Evolutionary conservation across 352 stramenopile species (phyloP), one percentile per base, ranked within the genome.

Genomic region (Peronospora belbahrii): DNA sequence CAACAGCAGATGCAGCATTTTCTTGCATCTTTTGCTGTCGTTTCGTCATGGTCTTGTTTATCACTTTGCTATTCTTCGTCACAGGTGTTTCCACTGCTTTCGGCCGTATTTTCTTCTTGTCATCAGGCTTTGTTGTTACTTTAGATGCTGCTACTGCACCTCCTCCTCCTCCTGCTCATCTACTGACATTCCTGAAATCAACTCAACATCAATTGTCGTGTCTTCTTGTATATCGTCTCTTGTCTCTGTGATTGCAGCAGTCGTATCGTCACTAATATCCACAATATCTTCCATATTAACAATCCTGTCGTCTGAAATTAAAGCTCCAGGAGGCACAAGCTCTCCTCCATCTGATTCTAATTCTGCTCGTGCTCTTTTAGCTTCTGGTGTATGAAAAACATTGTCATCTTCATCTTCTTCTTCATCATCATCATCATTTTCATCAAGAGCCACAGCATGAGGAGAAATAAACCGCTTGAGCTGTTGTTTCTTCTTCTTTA

Each of bases 401-500:
- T 65, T 50, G 4, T 51, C 34, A 0, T 67, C 57, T 0, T 67
- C 52, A 34, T 65, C 47, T 10, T 52, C n/a, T 7, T 51, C 40
- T 9, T 53, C 55, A 2, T 57, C 46, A 13, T 52, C 56, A 2
- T 67, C 56, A 7, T 69, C 59, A 11, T 60, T 45, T 4, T 48
- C 42, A 2, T n/a, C n/a, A n/a, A n/a, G n/a, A n/a, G 17, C 52
- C 14, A 61, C 30, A 8, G 54, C 63, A 52, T 78, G 64, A 2
- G 63, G 60, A 8, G 60, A 71, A 18, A 51, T 56, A 24, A 68
- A 66, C 11, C 65, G 47, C n/a, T n/a, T 13, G 11, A 34, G 31
- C 23, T 40, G 22, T 23, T 14, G 14, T 14, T 44, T 33, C 38
- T 34, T 51, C 36, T 65, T 60, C 37, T 54, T 48, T 18, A 56